Percentiles rank a stretch among this genome's conserved stretches.
Evolutionary conservation across 202 grass and related monocot genomes (phyloP).

Genomic region (Carex arenaria): DNA sequence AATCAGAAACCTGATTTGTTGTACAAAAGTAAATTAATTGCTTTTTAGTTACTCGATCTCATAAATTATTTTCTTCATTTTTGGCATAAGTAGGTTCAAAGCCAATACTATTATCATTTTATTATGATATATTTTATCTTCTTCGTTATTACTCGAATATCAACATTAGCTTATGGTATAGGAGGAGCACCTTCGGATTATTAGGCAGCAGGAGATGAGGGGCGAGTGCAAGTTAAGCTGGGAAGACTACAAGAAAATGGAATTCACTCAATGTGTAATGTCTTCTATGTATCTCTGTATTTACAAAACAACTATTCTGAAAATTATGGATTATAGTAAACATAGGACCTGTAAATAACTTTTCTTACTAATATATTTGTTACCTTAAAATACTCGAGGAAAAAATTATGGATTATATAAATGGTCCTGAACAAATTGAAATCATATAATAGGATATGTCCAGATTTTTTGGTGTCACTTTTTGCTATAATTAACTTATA

Average conservation of each 20-base stretch:
- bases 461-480: not conserved
- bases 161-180: constrained; percentile 30
- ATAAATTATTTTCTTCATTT: not conserved
- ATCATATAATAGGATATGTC: not conserved
- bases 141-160: not conserved
- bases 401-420: not conserved
- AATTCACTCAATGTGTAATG: constrained; percentile 92
- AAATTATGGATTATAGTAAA: not conserved
- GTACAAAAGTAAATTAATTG: not conserved
- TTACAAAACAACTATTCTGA: not conserved
- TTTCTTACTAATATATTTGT: too few relatives aligned
- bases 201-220: constrained; percentile 43
- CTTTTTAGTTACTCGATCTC: not conserved
- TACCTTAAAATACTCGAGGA: too few relatives aligned
- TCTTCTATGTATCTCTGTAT: not conserved
- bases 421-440: not conserved
- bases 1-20: not conserved
- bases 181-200: constrained; percentile 77
- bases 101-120: not conserved
- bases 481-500: not conserved
- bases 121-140: constrained; percentile 3
- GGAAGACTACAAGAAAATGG: constrained; percentile 99
- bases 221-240: constrained; percentile 62
- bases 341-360: too few relatives aligned
- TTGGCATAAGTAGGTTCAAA: not conserved